Evolutionary conservation across 2,329 filamentous ascomycete species (phyloP), one percentile per base, ranked within the genome.

Genomic region (Emergomyces orientalis): DNA sequence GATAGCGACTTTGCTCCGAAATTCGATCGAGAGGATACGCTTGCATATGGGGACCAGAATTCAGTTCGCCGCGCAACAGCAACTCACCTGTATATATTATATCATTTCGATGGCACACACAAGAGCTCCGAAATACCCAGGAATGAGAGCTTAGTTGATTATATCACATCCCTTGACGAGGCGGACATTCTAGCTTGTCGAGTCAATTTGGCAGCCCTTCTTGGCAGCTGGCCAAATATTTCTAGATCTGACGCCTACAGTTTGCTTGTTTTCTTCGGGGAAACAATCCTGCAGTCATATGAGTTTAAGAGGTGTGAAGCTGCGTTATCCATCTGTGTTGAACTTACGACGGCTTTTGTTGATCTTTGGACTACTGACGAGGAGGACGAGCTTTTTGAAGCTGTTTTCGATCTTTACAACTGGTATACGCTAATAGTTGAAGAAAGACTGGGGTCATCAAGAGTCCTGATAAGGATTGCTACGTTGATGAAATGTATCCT

Each of bases 251-350:
- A 79, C 59, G 71, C 78, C 17, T 74, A 80, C 27, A 71, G 68
- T 4, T 67, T 85, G 6, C 71, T 85, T 14, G 77, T 79, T 60
- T 72, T 77, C 64, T 68, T 83, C 45, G 81, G 76, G 25, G 77
- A 81, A 60, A 74, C 75, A 37, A 76, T 82, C 51, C 71, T 86
- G 2, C 73, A 76, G 57, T 77, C 80, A 2, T 83, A 85, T 63
- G 81, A 84, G 34, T 88, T 88, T 68, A 85, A 87, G 63, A 85
- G 86, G 66, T 93, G 88, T 65, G 92, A 97, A 75, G 84, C 87
- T 25, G 85, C 88, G 3, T 78, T 91, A 58, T 82, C 82, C 54
- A 78, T 86, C 22, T 88, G 86, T 65, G 80, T 96, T 30, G 84
- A 88, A 56, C 77, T 89, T 62, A 82, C 96, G 72, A 78, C 83